Percentiles rank a stretch among this genome's conserved stretches.
Evolutionary conservation across 257 asterid species (phyloP).

Genomic region (Paulownia fortunei): DNA sequence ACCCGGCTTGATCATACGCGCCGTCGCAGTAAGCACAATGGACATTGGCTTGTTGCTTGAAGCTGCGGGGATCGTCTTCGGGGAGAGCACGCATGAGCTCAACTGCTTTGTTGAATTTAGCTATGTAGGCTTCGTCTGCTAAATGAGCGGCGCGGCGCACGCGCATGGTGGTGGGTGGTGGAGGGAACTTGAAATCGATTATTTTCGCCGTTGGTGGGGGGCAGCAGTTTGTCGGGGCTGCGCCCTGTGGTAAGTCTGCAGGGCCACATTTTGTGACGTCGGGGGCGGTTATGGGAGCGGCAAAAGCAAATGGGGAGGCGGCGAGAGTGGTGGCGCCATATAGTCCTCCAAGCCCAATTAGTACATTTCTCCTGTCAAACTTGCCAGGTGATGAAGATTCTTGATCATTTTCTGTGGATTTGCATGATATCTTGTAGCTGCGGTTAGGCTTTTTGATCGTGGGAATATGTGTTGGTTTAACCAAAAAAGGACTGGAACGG

Average conservation of each 20-base stretch:
- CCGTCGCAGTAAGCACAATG: slow-evolving; percentile 94
- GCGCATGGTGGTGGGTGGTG: slow-evolving; percentile 46
- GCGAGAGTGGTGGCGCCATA: slow-evolving; percentile 66
- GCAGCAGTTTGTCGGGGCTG: slow-evolving; percentile 70
- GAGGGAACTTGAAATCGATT: slow-evolving; percentile 58
- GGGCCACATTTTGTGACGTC: slow-evolving; percentile 83
- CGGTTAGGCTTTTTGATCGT: slow-evolving; percentile 26
- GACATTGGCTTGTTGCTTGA: slow-evolving; percentile 76
- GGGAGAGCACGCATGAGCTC: slow-evolving; percentile 79
- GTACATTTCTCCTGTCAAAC: slow-evolving; percentile 60
- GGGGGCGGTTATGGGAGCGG: slow-evolving; percentile 69
- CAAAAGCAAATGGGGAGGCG: slow-evolving; percentile 54
- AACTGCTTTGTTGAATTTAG: slow-evolving; percentile 59
- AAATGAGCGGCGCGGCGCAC: slow-evolving; percentile 82
- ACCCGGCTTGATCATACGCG: slow-evolving; percentile 78
- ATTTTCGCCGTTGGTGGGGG: slow-evolving; percentile 55
- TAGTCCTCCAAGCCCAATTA: slow-evolving; percentile 73
- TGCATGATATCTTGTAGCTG: slow-evolving; percentile 51
- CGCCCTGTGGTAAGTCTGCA: slow-evolving; percentile 65
- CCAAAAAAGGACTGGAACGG: slow-evolving; percentile 21
- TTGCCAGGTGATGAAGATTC: slow-evolving; percentile 27
- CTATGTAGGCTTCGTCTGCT: slow-evolving; percentile 53
- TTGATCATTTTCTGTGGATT: slow-evolving; percentile 37
- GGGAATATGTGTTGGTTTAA: slow-evolving; percentile 37
- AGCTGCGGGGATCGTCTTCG: slow-evolving; percentile 80